Percentiles rank a stretch among this genome's conserved stretches.
Conservation (phyloP, 2,329 filamentous ascomycete species). For the Sphaerulina populicola region DNA sequence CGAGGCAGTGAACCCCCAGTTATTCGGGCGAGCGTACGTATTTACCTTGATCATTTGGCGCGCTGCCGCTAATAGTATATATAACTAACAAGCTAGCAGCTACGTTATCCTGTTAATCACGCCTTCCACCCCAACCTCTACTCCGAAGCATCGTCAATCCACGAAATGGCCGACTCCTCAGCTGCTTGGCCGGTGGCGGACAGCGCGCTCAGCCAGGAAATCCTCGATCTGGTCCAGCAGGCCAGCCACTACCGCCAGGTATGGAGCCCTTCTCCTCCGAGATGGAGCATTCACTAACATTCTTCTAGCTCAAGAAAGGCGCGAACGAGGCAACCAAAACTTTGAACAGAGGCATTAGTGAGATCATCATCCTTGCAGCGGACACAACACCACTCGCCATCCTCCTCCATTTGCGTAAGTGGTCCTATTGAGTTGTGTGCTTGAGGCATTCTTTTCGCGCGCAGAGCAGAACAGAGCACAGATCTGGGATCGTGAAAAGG, state of each 20-base stretch:
- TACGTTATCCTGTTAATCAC: not conserved
- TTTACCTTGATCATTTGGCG: not conserved
- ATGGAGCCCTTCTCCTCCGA: not conserved
- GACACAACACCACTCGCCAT: conserved; percentile 80
- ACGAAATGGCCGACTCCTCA: conserved; percentile 44
- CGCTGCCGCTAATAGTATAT: no score
- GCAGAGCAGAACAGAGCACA: no score
- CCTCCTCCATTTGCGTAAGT: conserved; percentile 62
- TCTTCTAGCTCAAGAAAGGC: conserved; percentile 69
- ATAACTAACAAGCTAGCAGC: not conserved
- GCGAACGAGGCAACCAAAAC: conserved; percentile 83
- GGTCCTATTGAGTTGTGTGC: no score
- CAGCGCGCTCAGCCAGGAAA: conserved; percentile 43
- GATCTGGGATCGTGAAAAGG: no score
- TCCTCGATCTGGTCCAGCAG: conserved; percentile 48
- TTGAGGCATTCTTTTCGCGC: no score
- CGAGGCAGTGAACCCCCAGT: conserved; percentile 32
- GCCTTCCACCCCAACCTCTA: not conserved
- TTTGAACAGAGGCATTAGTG: conserved; percentile 80
- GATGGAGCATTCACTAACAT: not conserved
- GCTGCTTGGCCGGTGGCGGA: conserved; percentile 37
- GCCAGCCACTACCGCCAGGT: conserved; percentile 38
- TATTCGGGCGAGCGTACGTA: conserved; percentile 28
- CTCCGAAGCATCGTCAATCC: conserved; percentile 14
- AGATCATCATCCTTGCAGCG: conserved; percentile 81